Percentiles rank a stretch among this genome's conserved stretches.
These are phyloP conservation scores for Mallotus repandus DNA, from an alignment of 441 rosid genomes.

Conservation along the genomic window DNA sequence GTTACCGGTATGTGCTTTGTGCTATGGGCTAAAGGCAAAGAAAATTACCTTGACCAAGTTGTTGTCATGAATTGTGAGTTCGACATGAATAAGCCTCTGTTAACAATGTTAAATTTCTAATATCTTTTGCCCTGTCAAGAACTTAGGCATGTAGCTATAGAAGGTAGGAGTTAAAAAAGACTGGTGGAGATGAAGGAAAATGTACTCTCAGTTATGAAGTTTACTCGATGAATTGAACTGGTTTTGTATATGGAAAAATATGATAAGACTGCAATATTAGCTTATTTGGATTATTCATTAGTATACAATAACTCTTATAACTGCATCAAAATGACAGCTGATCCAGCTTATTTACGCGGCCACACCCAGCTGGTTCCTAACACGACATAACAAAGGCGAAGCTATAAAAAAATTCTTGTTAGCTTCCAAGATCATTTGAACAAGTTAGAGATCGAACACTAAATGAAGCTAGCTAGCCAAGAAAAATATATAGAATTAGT, in stretches of 20 bases:
- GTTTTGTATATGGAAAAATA: neutral
- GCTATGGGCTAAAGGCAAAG: constrained; percentile 94
- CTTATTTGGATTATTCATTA: no score
- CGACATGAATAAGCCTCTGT: constrained; percentile 62
- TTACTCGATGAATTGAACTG: neutral
- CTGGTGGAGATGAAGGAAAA: neutral
- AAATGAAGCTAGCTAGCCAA: no score
- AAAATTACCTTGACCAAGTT: constrained; percentile 33
- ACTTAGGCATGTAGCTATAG: neutral
- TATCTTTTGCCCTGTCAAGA: neutral
- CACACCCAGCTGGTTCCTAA: no score
- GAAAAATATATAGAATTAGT: no score
- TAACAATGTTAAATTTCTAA: constrained; percentile 22
- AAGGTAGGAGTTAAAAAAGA: neutral
- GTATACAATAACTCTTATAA: no score
- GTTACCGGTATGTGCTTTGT: constrained; percentile 74
- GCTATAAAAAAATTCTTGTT: no score
- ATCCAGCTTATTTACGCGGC: no score
- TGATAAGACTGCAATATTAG: neutral
- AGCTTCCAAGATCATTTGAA: no score
- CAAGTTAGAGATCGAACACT: no score
- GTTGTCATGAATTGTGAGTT: constrained; percentile 42
- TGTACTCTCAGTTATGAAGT: neutral
- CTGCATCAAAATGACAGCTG: no score
- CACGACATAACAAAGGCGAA: no score